Base-by-base conservation (phyloP, 2,329 filamentous ascomycete genomes). In the Graphilbum ipis-grandicollis region DNA sequence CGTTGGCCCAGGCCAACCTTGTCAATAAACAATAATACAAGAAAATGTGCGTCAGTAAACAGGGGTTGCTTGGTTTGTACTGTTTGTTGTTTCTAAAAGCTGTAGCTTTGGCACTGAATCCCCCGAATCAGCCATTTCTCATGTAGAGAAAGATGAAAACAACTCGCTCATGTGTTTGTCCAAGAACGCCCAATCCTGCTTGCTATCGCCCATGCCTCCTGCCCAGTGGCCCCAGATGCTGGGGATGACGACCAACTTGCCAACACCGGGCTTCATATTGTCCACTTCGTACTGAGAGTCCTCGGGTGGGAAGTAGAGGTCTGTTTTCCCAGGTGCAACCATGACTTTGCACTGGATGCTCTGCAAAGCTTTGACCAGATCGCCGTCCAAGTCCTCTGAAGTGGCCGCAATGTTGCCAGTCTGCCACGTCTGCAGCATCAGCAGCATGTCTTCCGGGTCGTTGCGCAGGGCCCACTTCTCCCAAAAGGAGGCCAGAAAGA, bases 281-380 rank as follows among this genome's bases (percentile, higher is more conserved):
- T 68, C 34, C 52, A 86, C 75, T 48, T 88, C 81, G 41, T 76
- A 74, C 47, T 79, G 70, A 0, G 77, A 84, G 46, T 86, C 81
- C 47, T 86, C 80, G 0, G 79, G 79, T 38, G 81, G 79, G 46
- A 88, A 88, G 50, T 88, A 88, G 3, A 88, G 60, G 50, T 88
- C 81, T 0, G 79, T 85, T 50, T 80, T 72, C 18, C 62, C 57
- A 0, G 81, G 81, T 7, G 86, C 52, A 3, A 86, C 76, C 31
- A 88, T 55, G 0, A 69, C 74, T 48, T 75, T 81, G 2, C 80
- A 78, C 51, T 77, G 80, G 53, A 88, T 84, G 5, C 63, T 66
- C 36, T 63, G 61, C 70, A 88, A 65, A 0, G 78, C 74, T 39
- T 66, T 64, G 41, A 66, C 64, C 43, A 84, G 78, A 43, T 80